phyloP scores from a whole-genome alignment of 768 basidiomycete species.

The Lyophyllum semitale region DNA sequence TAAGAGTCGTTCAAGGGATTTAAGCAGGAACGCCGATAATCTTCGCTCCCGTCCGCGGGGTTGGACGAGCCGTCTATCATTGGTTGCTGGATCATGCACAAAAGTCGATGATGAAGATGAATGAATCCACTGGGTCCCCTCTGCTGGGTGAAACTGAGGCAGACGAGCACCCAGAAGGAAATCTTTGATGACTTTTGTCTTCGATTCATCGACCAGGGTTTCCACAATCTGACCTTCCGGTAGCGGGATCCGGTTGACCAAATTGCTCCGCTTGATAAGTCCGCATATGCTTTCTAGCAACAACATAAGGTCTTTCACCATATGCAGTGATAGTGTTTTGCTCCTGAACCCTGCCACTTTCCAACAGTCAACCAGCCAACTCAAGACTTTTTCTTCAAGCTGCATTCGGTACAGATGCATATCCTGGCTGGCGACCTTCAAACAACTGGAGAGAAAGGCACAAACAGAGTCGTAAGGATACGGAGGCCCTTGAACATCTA shows the following conservation, averaged over 20 bases:
- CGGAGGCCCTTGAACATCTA: conserved; percentile 88
- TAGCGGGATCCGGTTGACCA: conserved; percentile 53
- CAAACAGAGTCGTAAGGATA: conserved; percentile 91
- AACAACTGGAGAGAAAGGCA: conserved; percentile 68
- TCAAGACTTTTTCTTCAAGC: conserved; percentile 82
- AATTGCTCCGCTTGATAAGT: conserved; percentile 43
- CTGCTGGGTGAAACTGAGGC: conserved; percentile 37
- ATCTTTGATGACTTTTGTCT: conserved; percentile 62
- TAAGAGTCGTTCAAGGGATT: conserved; percentile 54
- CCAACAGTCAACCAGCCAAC: conserved; percentile 83
- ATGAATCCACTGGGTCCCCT: not conserved
- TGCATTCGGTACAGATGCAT: conserved; percentile 82
- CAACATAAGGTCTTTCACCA: conserved; percentile 59
- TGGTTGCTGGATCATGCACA: too few species aligned
- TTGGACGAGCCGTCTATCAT: conserved; percentile 37
- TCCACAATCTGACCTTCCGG: conserved; percentile 72
- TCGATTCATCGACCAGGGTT: conserved; percentile 57
- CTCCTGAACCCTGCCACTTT: conserved; percentile 35
- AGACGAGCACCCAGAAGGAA: conserved; percentile 70
- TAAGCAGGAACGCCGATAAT: conserved; percentile 62
- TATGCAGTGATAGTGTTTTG: conserved; percentile 50
- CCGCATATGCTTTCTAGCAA: conserved; percentile 70
- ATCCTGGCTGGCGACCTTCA: conserved; percentile 77
- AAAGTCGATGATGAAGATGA: not conserved
- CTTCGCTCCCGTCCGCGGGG: conserved; percentile 63